Evolutionary conservation across 2,329 filamentous ascomycete genomes (phyloP).

Genomic region (Penicillium sp.): DNA sequence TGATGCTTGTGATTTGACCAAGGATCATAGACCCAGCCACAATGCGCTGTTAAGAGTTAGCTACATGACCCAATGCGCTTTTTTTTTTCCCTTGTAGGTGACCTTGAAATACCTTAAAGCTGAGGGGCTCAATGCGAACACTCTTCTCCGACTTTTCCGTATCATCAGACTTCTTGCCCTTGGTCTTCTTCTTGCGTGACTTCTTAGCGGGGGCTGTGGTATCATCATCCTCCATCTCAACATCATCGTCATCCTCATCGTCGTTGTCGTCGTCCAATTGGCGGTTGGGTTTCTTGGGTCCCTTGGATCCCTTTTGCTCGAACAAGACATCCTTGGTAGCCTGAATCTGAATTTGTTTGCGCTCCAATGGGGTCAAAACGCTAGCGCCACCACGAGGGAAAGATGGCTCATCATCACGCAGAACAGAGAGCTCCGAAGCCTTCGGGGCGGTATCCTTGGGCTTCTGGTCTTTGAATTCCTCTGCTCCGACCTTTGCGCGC

Average conservation of each 20-base stretch:
- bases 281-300: slow-evolving; percentile 51
- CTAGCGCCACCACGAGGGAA: slow-evolving; percentile 93
- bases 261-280: slow-evolving; percentile 58
- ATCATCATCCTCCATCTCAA: slow-evolving; percentile 51
- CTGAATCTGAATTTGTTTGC: slow-evolving; percentile 93
- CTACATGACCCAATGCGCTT: slow-evolving; percentile 8
- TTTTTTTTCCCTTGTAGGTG: background rate
- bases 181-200: slow-evolving; percentile 41
- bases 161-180: slow-evolving; percentile 53
- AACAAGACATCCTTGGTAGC: slow-evolving; percentile 89
- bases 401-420: slow-evolving; percentile 76
- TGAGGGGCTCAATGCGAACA: slow-evolving; percentile 80
- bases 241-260: slow-evolving; percentile 52
- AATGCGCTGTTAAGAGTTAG: slow-evolving; percentile 63
- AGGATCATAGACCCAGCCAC: slow-evolving; percentile 83
- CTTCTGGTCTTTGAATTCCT: slow-evolving; percentile 35
- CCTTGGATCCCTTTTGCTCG: slow-evolving; percentile 70
- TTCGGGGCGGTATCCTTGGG: slow-evolving; percentile 30
- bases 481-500: slow-evolving; percentile 41
- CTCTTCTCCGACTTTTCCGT: slow-evolving; percentile 51
- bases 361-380: slow-evolving; percentile 86
- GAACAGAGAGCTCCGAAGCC: slow-evolving; percentile 42
- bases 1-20: slow-evolving; percentile 81
- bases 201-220: slow-evolving; percentile 37
- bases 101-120: slow-evolving; percentile 70